These are phyloP conservation scores for Diaporthe citri DNA, from an alignment of 2,329 filamentous ascomycete species.

Conservation along the genomic window DNA sequence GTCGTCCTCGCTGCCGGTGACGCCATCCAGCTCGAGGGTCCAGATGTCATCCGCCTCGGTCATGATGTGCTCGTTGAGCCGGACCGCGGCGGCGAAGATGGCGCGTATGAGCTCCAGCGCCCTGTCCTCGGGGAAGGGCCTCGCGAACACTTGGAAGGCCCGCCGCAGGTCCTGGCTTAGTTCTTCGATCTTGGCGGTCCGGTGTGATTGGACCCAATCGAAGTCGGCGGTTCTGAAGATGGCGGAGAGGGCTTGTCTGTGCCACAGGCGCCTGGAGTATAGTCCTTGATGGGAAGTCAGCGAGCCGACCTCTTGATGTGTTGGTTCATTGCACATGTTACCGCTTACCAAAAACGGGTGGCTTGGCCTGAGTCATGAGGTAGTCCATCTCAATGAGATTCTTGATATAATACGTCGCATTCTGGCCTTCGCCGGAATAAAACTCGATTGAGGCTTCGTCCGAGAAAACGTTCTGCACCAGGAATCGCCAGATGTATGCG, in stretches of 20 bases:
- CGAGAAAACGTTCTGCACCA: neutral
- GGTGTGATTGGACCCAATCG: neutral
- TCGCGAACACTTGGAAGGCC: neutral
- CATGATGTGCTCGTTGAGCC: constrained; percentile 6
- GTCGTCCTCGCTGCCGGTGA: neutral
- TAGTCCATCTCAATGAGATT: neutral
- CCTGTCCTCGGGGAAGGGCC: neutral
- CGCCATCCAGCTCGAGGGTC: neutral
- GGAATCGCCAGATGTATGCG: neutral
- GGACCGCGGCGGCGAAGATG: neutral
- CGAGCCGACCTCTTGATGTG: too few species aligned
- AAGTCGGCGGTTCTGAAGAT: neutral
- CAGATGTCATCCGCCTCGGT: constrained; percentile 5
- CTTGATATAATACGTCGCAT: neutral
- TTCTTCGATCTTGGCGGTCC: neutral
- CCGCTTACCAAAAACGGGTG: neutral
- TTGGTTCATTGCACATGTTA: too few species aligned
- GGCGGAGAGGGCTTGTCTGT: neutral
- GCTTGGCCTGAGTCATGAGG: neutral
- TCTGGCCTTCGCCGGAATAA: neutral
- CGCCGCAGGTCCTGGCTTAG: accelerated
- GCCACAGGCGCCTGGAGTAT: neutral
- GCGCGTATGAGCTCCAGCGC: neutral
- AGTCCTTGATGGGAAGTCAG: neutral
- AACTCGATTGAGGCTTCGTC: accelerated